Percentiles rank a stretch among this genome's conserved stretches.
Evolutionary conservation across 129 eudicot species (phyloP).

Genomic region (Centella asiatica): DNA sequence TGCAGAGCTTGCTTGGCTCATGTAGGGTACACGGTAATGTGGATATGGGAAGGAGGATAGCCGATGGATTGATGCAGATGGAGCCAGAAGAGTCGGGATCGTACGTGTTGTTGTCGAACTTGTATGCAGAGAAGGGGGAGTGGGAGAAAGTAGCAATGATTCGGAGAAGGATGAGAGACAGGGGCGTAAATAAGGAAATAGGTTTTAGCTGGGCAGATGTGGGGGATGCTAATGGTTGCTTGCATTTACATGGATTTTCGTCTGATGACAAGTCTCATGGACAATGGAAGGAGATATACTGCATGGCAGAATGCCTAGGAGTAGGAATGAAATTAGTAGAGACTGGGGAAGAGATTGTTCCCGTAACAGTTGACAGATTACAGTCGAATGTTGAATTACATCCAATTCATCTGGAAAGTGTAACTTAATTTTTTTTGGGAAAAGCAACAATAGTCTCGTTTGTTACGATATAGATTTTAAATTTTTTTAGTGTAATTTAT

Average conservation of each 20-base stretch:
- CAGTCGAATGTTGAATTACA: neutral
- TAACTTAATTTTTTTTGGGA: too few relatives aligned
- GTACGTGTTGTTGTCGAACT: slow-evolving; percentile 74
- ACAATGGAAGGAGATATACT: slow-evolving; percentile 53
- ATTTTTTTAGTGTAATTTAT: too few relatives aligned
- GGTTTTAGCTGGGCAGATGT: slow-evolving; percentile 94
- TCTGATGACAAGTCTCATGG: slow-evolving; percentile 75
- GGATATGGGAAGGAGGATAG: slow-evolving; percentile 55
- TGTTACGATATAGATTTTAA: too few relatives aligned
- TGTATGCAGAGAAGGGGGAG: slow-evolving; percentile 82
- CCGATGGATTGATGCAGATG: slow-evolving; percentile 47
- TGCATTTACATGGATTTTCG: slow-evolving; percentile 49
- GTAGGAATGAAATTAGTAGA: slow-evolving; percentile 49
- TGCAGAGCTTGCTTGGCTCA: slow-evolving; percentile 84
- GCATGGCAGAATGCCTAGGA: slow-evolving; percentile 57
- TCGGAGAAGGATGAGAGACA: slow-evolving; percentile 65
- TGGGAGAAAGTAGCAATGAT: slow-evolving; percentile 80
- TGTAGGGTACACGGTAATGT: slow-evolving; percentile 68
- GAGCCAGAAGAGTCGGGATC: slow-evolving; percentile 72
- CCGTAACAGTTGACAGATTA: slow-evolving; percentile 15
- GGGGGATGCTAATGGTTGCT: slow-evolving; percentile 28
- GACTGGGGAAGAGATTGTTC: slow-evolving; percentile 22
- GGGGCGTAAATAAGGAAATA: slow-evolving; percentile 60
- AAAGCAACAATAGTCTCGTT: too few relatives aligned
- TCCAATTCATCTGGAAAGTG: neutral